A percentile compares a stretch with the other conserved stretches of the same genome.
These are phyloP conservation scores for Gloeophyllum trabeum DNA, from an alignment of 768 basidiomycete species.

Conservation along the genomic window DNA sequence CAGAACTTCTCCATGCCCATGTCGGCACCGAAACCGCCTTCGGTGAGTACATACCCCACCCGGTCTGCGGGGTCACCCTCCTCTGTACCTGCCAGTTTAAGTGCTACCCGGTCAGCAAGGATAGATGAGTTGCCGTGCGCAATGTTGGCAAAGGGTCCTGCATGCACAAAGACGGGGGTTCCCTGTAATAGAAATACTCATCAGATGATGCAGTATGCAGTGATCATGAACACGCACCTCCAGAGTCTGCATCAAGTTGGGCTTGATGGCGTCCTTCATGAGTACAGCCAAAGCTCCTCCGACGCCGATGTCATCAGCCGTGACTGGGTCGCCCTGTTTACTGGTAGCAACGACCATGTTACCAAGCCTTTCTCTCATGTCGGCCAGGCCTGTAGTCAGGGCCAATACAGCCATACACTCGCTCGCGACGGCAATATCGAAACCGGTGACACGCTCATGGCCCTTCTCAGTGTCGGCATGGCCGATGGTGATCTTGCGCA, in stretches of 20 bases:
- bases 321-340: constrained; percentile 84
- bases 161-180: constrained; percentile 97
- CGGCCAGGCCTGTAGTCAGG: constrained; percentile 73
- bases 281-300: constrained; percentile 93
- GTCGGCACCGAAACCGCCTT: constrained; percentile 97
- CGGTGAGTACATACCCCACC: constrained; percentile 92
- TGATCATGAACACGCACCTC: constrained; percentile 35
- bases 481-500: constrained; percentile 91
- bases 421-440: constrained; percentile 95
- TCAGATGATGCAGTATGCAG: background rate
- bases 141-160: constrained; percentile 98
- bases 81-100: constrained; percentile 95
- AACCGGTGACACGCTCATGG: constrained; percentile 79
- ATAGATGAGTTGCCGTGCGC: constrained; percentile 98
- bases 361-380: constrained; percentile 89
- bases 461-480: constrained; percentile 85
- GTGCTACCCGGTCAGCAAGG: constrained; percentile 91
- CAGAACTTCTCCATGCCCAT: constrained; percentile 99
- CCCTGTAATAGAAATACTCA: constrained; percentile 35
- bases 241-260: constrained; percentile 96
- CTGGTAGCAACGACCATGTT: constrained; percentile 96
- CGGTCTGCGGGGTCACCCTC: constrained; percentile 74
- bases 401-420: constrained; percentile 98
- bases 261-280: constrained; percentile 99
- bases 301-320: constrained; percentile 92